These are phyloP conservation scores for Chaetomiaceae sp. DNA, from an alignment of 2,329 filamentous ascomycete species.

Conservation along the genomic window DNA sequence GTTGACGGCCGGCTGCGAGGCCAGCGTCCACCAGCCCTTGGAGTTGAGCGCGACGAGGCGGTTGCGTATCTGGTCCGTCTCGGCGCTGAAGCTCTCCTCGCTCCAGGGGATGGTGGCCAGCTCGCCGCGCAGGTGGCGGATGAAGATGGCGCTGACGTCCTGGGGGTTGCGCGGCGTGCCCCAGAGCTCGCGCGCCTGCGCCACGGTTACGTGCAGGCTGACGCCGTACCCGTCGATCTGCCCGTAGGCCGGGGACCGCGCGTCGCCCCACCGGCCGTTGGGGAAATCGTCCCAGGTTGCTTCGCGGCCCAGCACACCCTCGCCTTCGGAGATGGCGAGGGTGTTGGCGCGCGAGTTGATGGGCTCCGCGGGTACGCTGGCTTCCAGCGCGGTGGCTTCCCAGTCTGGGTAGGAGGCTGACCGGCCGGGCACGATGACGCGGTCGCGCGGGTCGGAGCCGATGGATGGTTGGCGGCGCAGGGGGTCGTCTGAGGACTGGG, in stretches of 20 bases:
- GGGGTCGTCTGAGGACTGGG: conserved; percentile 31
- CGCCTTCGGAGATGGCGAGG: conserved; percentile 87
- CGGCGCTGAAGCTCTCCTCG: conserved; percentile 77
- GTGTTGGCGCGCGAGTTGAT: conserved; percentile 78
- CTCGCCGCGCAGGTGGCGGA: conserved; percentile 71
- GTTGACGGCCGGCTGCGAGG: conserved; percentile 90
- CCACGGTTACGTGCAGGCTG: conserved; percentile 84
- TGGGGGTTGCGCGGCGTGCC: conserved; percentile 61
- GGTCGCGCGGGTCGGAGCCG: conserved; percentile 80
- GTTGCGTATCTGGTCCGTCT: conserved; percentile 73
- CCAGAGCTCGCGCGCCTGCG: conserved; percentile 79
- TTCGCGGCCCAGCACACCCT: conserved; percentile 82
- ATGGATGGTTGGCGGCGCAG: conserved; percentile 63
- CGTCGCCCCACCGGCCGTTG: conserved; percentile 92
- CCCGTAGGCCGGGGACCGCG: conserved; percentile 85
- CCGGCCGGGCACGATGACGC: conserved; percentile 69
- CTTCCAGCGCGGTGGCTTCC: conserved; percentile 71
- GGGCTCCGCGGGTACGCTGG: conserved; percentile 65
- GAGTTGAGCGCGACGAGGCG: conserved; percentile 70
- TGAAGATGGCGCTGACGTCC: conserved; percentile 77
- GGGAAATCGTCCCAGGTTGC: conserved; percentile 99
- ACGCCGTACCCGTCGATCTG: conserved; percentile 98
- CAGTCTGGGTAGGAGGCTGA: conserved; percentile 54
- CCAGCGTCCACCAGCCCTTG: conserved; percentile 92
- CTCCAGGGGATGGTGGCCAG: conserved; percentile 86